Evolutionary conservation across 345 rosid genomes (phyloP).

Genomic region (Bretschneidera sinensis): DNA sequence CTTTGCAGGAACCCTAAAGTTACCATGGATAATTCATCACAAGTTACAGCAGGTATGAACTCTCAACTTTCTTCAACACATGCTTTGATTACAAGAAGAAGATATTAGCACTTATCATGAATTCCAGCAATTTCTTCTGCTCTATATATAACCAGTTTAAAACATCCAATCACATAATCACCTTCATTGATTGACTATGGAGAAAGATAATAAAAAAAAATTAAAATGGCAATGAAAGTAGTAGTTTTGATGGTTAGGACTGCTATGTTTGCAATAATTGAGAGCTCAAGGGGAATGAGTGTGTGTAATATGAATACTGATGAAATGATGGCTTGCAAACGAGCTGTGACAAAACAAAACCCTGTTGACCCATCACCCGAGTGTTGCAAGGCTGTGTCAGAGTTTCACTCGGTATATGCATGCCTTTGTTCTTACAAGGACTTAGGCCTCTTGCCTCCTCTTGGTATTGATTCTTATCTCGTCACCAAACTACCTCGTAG

Average conservation of each 20-base stretch:
- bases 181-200: no score
- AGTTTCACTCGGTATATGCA: constrained; percentile 40
- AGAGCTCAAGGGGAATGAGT: constrained; percentile 23
- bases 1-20: no score
- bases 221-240: not conserved
- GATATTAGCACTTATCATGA: no score
- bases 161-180: no score
- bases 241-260: constrained; percentile 1
- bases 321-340: constrained; percentile 52
- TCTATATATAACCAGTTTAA: no score
- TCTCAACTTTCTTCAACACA: no score
- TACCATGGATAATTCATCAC: no score
- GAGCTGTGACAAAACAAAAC: constrained; percentile 46
- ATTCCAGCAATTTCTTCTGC: no score
- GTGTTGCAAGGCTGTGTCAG: constrained; percentile 52
- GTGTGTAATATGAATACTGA: constrained; percentile 46
- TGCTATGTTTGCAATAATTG: not conserved
- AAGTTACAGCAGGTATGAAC: no score
- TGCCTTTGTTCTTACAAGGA: constrained; percentile 65
- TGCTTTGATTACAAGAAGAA: no score
- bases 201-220: no score
- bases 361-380: constrained; percentile 42
- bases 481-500: constrained; percentile 52
- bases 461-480: constrained; percentile 67
- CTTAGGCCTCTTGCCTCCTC: constrained; percentile 40